Conservation (phyloP, 1,284 basidiomycete genomes). For the Cryptococcus sp. region DNA sequence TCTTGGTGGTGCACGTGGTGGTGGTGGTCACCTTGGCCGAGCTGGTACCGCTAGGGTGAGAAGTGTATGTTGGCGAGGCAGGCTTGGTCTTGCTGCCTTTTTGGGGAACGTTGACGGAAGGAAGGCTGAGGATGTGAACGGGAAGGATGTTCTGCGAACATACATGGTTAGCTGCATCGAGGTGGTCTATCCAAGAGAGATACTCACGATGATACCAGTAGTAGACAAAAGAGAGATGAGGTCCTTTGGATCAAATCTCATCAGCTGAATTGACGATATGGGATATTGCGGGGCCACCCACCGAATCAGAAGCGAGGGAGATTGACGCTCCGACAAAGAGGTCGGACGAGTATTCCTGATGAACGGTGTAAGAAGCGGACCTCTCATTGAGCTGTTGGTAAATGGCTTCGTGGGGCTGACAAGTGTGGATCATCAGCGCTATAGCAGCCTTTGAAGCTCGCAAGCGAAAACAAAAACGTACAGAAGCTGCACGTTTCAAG, state of each 20-base stretch:
- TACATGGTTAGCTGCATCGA: neutral
- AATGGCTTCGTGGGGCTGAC: constrained; percentile 50
- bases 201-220: constrained; percentile 33
- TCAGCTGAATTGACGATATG: neutral
- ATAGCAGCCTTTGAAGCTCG: too few relatives aligned
- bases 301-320: constrained; percentile 37
- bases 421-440: too few relatives aligned
- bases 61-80: neutral
- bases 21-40: constrained; percentile 13
- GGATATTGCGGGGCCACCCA: constrained; percentile 24
- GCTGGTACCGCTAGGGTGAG: constrained; percentile 4
- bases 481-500: constrained; percentile 18
- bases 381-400: constrained; percentile 52
- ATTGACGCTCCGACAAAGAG: constrained; percentile 58
- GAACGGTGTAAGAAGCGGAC: constrained; percentile 51
- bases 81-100: constrained; percentile 9
- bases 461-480: neutral
- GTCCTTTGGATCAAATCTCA: constrained; percentile 18
- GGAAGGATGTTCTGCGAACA: constrained; percentile 31
- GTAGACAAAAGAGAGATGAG: constrained; percentile 27
- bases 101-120: constrained; percentile 10
- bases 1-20: constrained; percentile 18
- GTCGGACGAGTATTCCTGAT: constrained; percentile 55
- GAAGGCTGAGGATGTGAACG: constrained; percentile 34
- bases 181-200: neutral